A percentile compares a stretch with the other conserved stretches of the same genome.
Evolutionary conservation across 306 rosid species (phyloP).

Genomic region (Adenanthera pavonina): DNA sequence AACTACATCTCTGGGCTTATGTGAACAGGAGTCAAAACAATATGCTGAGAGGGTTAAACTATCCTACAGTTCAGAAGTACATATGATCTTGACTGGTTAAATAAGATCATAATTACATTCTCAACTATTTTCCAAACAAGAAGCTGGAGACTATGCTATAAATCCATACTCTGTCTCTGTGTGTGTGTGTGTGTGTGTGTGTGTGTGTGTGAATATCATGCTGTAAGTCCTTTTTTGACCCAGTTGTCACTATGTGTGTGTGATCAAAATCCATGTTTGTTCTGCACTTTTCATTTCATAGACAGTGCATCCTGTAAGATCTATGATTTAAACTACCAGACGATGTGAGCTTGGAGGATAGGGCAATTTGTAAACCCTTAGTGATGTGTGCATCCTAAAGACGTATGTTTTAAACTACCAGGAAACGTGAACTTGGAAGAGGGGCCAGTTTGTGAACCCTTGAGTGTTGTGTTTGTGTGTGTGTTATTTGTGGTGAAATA

Average conservation of each 20-base stretch:
- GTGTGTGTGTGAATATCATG: not conserved
- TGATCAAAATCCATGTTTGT: constrained; percentile 6
- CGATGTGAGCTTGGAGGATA: constrained; percentile 84
- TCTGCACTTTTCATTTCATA: constrained; percentile 39
- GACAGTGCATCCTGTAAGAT: constrained; percentile 85
- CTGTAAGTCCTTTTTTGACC: not conserved
- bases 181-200: too few species aligned
- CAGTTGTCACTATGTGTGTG: not conserved
- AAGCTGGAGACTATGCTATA: too few species aligned
- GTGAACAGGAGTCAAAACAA: too few species aligned
- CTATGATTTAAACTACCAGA: constrained; percentile 83
- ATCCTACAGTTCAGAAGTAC: not conserved
- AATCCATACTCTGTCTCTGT: too few species aligned
- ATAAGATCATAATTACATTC: not conserved
- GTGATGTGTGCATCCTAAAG: too few species aligned
- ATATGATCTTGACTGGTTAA: constrained; percentile 6
- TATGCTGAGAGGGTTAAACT: constrained; percentile 5
- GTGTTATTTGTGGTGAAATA: constrained; percentile 11
- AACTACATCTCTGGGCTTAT: not conserved
- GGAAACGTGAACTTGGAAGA: too few species aligned
- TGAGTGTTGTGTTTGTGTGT: constrained; percentile 45
- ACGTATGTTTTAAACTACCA: too few species aligned
- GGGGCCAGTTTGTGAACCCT: constrained; percentile 52
- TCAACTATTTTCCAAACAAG: not conserved
- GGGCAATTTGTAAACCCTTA: constrained; percentile 68